Conservation (phyloP, 1,139 yeast species). For the Pichia sp. region DNA sequence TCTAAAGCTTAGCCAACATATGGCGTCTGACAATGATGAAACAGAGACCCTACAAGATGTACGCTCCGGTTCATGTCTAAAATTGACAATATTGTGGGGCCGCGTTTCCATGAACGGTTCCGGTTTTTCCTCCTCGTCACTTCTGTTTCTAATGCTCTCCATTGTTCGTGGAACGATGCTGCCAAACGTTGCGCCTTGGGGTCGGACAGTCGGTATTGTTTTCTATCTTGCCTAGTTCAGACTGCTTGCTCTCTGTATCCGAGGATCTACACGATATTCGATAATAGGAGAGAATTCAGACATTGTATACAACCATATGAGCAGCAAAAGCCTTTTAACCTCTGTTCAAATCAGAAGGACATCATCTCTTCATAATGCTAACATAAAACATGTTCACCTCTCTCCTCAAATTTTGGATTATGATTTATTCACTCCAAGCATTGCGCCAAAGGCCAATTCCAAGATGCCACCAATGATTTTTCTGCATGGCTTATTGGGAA, state of each 20-base stretch:
- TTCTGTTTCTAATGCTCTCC: not conserved
- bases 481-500: slow-evolving; percentile 86
- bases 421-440: slow-evolving; percentile 27
- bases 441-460: not conserved
- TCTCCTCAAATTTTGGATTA: slow-evolving; percentile 16
- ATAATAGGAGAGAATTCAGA: not conserved
- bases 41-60: not conserved
- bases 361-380: not conserved
- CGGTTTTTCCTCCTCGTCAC: slow-evolving; percentile 7
- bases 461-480: slow-evolving; percentile 55
- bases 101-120: slow-evolving; percentile 4
- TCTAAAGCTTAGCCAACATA: no score
- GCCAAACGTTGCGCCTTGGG: not conserved
- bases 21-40: not conserved
- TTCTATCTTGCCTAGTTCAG: not conserved
- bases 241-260: not conserved
- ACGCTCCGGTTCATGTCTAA: not conserved
- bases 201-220: no score
- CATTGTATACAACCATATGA: not conserved
- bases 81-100: not conserved
- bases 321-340: not conserved
- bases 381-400: slow-evolving; percentile 1
- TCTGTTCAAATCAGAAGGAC: not conserved
- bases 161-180: not conserved
- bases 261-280: no score